Evolutionary conservation across 495 filamentous ascomycete species (phyloP).

Genomic region (Penicillium odoratum): DNA sequence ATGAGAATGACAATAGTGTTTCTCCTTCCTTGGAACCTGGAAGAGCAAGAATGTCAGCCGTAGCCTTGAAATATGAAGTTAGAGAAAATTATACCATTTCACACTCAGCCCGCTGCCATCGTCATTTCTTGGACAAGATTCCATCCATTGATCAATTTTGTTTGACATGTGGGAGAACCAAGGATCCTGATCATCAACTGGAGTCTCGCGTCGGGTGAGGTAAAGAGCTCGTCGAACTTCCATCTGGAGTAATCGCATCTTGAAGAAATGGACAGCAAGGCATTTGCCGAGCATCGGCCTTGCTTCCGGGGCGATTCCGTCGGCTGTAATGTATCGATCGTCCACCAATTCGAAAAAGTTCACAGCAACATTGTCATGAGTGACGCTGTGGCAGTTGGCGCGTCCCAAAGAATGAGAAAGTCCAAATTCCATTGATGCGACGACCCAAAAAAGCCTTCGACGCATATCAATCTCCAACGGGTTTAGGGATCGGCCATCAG

Average conservation of each 20-base stretch:
- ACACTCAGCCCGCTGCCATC: conserved; percentile 64
- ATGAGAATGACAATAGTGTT: conserved; percentile 85
- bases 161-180: conserved; percentile 82
- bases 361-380: conserved; percentile 77
- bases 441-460: conserved; percentile 81
- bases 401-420: conserved; percentile 83
- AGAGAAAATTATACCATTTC: conserved; percentile 48
- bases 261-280: conserved; percentile 87
- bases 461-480: conserved; percentile 82
- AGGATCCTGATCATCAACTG: conserved; percentile 71
- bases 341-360: conserved; percentile 74
- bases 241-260: conserved; percentile 84
- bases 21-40: conserved; percentile 72
- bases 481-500: conserved; percentile 49
- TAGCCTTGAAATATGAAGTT: conserved; percentile 11
- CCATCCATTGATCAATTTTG: conserved; percentile 74
- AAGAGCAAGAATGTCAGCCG: conserved; percentile 6
- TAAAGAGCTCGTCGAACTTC: conserved; percentile 85
- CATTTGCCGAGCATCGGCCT: conserved; percentile 74
- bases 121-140: conserved; percentile 59
- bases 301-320: conserved; percentile 67
- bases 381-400: conserved; percentile 77
- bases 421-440: conserved; percentile 81
- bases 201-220: conserved; percentile 69
- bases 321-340: conserved; percentile 76